phyloP scores from a whole-genome alignment of 2,329 filamentous ascomycete species.

The Fusarium sp. region DNA sequence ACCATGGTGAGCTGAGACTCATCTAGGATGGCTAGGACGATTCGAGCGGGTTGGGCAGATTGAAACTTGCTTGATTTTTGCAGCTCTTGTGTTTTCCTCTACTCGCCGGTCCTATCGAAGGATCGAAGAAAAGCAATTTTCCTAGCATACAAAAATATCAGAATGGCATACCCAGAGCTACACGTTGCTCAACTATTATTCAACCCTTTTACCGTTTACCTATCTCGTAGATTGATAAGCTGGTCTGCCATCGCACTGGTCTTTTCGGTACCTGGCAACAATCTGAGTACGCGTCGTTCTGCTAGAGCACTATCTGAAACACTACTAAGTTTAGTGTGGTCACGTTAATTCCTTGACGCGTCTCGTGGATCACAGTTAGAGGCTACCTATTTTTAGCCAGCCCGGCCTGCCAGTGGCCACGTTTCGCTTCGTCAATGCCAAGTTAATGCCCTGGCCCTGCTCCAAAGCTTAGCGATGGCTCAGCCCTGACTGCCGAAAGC shows the following conservation, averaged over 20 bases:
- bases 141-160: not conserved
- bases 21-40: constrained; percentile 2
- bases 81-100: not conserved
- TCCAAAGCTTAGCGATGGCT: not conserved
- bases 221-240: not conserved
- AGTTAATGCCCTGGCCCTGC: not conserved
- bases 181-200: not conserved
- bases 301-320: not conserved
- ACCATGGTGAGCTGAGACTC: constrained; percentile 44
- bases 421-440: not conserved
- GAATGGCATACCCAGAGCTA: not conserved
- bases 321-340: not conserved
- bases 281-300: not conserved
- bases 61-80: not conserved
- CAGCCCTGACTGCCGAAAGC: not conserved
- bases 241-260: no score
- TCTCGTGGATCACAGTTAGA: not conserved
- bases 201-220: not conserved
- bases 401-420: not conserved
- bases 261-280: no score
- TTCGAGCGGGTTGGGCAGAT: not conserved
- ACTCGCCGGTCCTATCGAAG: not conserved
- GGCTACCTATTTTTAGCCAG: not conserved
- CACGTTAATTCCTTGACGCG: not conserved
- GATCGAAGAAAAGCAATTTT: not conserved